Evolutionary conservation across 2,329 filamentous ascomycete genomes (phyloP).

Genomic region (Aureobasidium sp.): DNA sequence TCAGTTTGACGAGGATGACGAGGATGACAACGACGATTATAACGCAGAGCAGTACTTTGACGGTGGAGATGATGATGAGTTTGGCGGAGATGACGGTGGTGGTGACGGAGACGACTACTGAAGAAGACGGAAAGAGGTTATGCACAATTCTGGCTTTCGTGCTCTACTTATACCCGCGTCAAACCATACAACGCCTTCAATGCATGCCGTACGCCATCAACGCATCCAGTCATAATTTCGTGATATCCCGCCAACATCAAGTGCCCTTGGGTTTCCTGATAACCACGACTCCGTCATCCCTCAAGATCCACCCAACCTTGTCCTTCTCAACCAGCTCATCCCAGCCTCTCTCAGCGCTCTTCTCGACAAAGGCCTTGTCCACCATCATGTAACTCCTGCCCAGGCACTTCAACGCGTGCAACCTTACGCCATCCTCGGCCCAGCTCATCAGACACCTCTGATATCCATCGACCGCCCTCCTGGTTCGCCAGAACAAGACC

Average conservation of each 20-base stretch:
- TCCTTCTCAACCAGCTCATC: conserved; percentile 59
- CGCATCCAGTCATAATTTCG: conserved; percentile 2
- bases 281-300: conserved; percentile 40
- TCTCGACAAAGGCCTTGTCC: conserved; percentile 62
- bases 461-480: conserved; percentile 70
- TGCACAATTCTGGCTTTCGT: neutral
- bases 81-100: conserved; percentile 45
- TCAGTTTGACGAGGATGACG: conserved; percentile 50
- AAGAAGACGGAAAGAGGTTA: neutral
- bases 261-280: conserved; percentile 13
- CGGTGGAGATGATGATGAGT: conserved; percentile 51
- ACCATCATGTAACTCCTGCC: conserved; percentile 73
- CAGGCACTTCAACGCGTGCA: conserved; percentile 78
- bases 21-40: conserved; percentile 53
- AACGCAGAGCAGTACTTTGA: conserved; percentile 60
- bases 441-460: conserved; percentile 73
- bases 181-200: neutral
- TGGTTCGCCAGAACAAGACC: conserved; percentile 65
- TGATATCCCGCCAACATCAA: neutral
- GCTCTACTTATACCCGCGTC: neutral
- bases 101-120: conserved; percentile 23
- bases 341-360: conserved; percentile 64
- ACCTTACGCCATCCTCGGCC: conserved; percentile 65
- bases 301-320: conserved; percentile 78
- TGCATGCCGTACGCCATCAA: neutral